Conservation (phyloP, 2,329 filamentous ascomycete species). For the Fusarium subglutinans region DNA sequence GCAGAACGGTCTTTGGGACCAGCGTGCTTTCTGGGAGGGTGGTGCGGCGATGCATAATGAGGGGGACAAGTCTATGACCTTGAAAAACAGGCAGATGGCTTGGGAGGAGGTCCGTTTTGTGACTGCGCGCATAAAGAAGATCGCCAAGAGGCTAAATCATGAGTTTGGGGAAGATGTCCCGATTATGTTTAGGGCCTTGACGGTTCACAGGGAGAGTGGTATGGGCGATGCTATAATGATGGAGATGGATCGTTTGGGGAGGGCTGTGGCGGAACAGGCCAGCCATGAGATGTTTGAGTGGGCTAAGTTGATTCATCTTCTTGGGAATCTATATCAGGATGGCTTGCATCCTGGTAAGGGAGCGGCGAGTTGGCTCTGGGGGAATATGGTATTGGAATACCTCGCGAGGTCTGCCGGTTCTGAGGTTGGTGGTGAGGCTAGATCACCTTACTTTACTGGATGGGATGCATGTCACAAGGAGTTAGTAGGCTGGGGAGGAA, state of each 20-base stretch:
- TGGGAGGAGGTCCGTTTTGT: slow-evolving; percentile 33
- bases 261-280: slow-evolving; percentile 29
- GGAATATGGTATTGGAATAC: slow-evolving; percentile 30
- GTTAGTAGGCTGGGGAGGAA: slow-evolving; percentile 6
- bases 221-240: slow-evolving; percentile 30
- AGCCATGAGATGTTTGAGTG: slow-evolving; percentile 36
- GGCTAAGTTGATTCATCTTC: slow-evolving; percentile 18
- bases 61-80: background rate
- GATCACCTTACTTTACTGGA: slow-evolving; percentile 4
- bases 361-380: slow-evolving; percentile 30
- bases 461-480: slow-evolving; percentile 21
- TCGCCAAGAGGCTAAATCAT: slow-evolving; percentile 4
- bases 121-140: slow-evolving; percentile 28
- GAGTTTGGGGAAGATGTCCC: slow-evolving; percentile 15
- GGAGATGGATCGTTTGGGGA: slow-evolving; percentile 28
- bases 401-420: slow-evolving; percentile 9
- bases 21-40: slow-evolving; percentile 24
- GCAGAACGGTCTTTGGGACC: slow-evolving; percentile 34
- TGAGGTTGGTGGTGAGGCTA: slow-evolving; percentile 1
- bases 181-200: slow-evolving; percentile 29
- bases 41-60: slow-evolving; percentile 10
- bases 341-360: slow-evolving; percentile 24
- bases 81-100: slow-evolving; percentile 17
- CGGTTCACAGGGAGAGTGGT: slow-evolving; percentile 20
- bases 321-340: slow-evolving; percentile 15